These are phyloP conservation scores for Aspergillus texensis DNA, from an alignment of 2,329 filamentous ascomycete genomes.

Conservation along the genomic window DNA sequence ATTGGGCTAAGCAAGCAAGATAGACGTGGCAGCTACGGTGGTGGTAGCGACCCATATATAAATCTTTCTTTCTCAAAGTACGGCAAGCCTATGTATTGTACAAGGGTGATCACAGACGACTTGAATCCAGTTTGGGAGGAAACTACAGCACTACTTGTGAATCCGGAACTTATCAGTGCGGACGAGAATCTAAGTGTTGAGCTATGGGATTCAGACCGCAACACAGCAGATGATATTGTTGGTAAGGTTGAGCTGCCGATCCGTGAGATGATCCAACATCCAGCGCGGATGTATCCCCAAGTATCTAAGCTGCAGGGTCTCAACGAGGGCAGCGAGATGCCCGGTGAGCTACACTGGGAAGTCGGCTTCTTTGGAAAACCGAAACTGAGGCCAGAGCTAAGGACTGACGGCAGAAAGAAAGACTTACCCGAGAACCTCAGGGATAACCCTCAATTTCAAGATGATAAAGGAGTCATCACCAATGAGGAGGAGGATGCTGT, in stretches of 20 bases:
- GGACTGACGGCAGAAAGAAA: constrained; percentile 83
- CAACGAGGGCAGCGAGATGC: constrained; percentile 84
- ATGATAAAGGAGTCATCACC: constrained; percentile 80
- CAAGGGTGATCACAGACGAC: constrained; percentile 91
- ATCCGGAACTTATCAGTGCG: constrained; percentile 85
- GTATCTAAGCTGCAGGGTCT: constrained; percentile 80
- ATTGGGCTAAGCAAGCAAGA: constrained; percentile 91
- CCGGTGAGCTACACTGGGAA: constrained; percentile 92
- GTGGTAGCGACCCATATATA: constrained; percentile 93
- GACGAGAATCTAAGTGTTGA: constrained; percentile 92
- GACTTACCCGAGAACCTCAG: constrained; percentile 73
- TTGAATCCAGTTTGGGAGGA: constrained; percentile 93
- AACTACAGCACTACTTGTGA: constrained; percentile 81
- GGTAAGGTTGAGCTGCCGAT: constrained; percentile 93
- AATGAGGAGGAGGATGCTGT: constrained; percentile 79
- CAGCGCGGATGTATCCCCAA: constrained; percentile 89
- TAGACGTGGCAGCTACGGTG: constrained; percentile 74
- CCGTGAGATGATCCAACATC: constrained; percentile 92
- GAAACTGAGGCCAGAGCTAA: constrained; percentile 78
- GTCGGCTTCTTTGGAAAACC: constrained; percentile 94
- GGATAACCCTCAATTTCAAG: constrained; percentile 76
- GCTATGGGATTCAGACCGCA: constrained; percentile 93
- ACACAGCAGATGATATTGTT: constrained; percentile 90
- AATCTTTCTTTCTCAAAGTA: constrained; percentile 95
- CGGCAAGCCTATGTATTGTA: constrained; percentile 96